Evolutionary conservation across 2,329 filamentous ascomycete species (phyloP).

Genomic region (Pestalotiopsis sp.): DNA sequence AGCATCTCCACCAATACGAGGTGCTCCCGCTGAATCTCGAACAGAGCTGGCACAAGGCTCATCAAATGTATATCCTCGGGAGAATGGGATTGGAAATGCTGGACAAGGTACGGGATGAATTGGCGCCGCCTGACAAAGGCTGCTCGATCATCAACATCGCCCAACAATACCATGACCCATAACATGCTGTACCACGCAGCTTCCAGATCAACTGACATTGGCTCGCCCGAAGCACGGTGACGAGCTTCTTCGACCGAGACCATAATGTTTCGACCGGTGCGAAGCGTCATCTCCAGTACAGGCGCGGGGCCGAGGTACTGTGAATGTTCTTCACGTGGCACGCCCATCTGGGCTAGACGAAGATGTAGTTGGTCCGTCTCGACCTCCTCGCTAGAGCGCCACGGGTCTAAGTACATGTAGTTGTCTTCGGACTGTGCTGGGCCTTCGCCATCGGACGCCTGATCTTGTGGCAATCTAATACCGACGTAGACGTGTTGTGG

Average conservation of each 20-base stretch:
- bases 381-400: slow-evolving; percentile 15
- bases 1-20: not conserved
- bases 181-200: slow-evolving; percentile 18
- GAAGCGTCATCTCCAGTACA: slow-evolving; percentile 57
- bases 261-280: slow-evolving; percentile 67
- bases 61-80: slow-evolving; percentile 18
- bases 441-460: slow-evolving; percentile 29
- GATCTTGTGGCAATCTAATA: slow-evolving; percentile 38
- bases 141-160: slow-evolving; percentile 5
- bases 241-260: slow-evolving; percentile 53
- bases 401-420: slow-evolving; percentile 61
- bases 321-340: not conserved
- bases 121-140: slow-evolving; percentile 12
- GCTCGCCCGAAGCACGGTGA: not conserved
- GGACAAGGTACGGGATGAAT: slow-evolving; percentile 11
- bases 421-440: slow-evolving; percentile 17
- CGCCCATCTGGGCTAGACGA: slow-evolving; percentile 9
- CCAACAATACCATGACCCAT: slow-evolving; percentile 18
- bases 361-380: slow-evolving; percentile 5
- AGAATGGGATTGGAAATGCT: slow-evolving; percentile 16
- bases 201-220: slow-evolving; percentile 7
- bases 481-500: slow-evolving; percentile 68
- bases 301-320: slow-evolving; percentile 52
- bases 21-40: not conserved
- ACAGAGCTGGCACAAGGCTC: not conserved